Evolutionary conservation across 2,329 filamentous ascomycete species (phyloP).

Genomic region (Epichloe typhina): DNA sequence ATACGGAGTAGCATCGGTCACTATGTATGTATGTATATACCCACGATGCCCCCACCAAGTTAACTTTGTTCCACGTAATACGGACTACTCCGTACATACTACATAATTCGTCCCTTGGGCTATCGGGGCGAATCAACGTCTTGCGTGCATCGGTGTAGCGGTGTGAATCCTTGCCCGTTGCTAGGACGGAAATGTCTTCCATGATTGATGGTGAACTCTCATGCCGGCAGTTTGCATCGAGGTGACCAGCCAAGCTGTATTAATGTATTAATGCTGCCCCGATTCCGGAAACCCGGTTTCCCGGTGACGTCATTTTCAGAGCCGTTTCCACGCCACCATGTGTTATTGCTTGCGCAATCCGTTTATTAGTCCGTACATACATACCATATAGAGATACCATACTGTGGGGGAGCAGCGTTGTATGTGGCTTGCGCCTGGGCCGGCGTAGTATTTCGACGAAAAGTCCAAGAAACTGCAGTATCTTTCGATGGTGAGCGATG

Average conservation of each 20-base stretch:
- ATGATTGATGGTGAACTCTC: not conserved
- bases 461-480: too few species aligned
- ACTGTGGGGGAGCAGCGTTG: not conserved
- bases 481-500: too few species aligned
- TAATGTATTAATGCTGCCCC: not conserved
- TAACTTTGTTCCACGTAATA: too few species aligned
- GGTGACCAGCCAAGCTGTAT: not conserved
- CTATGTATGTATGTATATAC: too few species aligned
- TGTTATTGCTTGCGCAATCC: not conserved
- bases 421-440: not conserved
- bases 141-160: not conserved
- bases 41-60: too few species aligned
- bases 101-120: too few species aligned
- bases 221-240: not conserved
- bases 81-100: too few species aligned
- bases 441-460: too few species aligned
- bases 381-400: too few species aligned
- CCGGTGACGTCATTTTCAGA: not conserved
- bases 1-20: too few species aligned
- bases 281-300: not conserved
- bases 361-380: not conserved
- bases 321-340: not conserved
- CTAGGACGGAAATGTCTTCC: not conserved
- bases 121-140: not conserved
- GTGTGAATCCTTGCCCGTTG: not conserved